These are phyloP conservation scores for Cystoderma amianthinum DNA, from an alignment of 768 basidiomycete species.

Conservation along the genomic window DNA sequence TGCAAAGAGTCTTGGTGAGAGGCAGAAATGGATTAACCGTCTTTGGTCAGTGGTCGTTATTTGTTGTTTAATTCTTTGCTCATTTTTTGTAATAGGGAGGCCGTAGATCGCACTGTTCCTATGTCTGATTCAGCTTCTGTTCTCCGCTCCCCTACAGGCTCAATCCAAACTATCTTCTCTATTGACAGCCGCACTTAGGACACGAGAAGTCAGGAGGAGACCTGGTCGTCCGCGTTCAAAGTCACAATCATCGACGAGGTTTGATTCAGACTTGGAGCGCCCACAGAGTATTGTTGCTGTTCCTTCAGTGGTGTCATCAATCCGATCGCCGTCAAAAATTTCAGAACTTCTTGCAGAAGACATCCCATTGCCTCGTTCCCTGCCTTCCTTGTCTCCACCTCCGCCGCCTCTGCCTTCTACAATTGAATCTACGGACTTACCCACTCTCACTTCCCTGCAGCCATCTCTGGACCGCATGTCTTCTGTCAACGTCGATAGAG, in stretches of 20 bases:
- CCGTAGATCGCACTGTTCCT: conserved; percentile 51
- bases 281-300: conserved; percentile 12
- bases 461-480: conserved; percentile 3
- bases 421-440: conserved; percentile 16
- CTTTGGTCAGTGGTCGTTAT: conserved; percentile 58
- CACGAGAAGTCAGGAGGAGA: conserved; percentile 50
- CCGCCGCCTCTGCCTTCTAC: conserved; percentile 9
- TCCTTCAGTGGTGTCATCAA: conserved; percentile 21
- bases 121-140: conserved; percentile 41
- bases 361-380: conserved; percentile 15
- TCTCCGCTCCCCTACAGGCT: conserved; percentile 44
- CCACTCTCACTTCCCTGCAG: conserved; percentile 25
- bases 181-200: conserved; percentile 43
- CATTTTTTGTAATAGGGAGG: conserved; percentile 49
- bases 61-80: conserved; percentile 1
- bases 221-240: conserved; percentile 29
- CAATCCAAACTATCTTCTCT: conserved; percentile 66
- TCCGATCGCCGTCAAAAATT: conserved; percentile 20
- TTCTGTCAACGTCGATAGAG: conserved; percentile 1
- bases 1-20: conserved; percentile 78
- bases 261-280: conserved; percentile 22
- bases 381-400: conserved; percentile 6
- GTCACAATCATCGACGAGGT: no score
- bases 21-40: conserved; percentile 88
- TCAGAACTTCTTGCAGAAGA: conserved; percentile 20